phyloP scores from a whole-genome alignment of 164 flowering plant genomes.

The Brasenia schreberi region DNA sequence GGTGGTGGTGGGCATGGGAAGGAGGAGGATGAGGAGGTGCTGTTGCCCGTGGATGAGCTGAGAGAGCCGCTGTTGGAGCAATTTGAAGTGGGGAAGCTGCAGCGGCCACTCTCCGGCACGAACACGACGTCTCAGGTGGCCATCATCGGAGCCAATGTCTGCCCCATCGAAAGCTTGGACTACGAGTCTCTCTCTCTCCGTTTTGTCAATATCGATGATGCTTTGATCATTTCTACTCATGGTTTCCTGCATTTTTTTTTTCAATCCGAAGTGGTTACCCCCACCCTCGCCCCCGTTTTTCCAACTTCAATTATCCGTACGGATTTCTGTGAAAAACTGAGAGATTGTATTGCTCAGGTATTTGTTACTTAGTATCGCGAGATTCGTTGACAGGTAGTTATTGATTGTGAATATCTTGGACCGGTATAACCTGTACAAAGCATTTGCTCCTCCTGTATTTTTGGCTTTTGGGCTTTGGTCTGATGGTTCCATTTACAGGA shows the following conservation, averaged over 20 bases:
- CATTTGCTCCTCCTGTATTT: background rate
- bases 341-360: too few relatives aligned
- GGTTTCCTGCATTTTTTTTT: too few relatives aligned
- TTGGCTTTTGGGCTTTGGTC: background rate
- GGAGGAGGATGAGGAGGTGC: background rate
- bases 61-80: background rate
- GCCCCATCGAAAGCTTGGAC: constrained; percentile 89
- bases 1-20: background rate
- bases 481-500: constrained; percentile 20
- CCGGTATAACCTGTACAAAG: background rate
- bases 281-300: too few relatives aligned
- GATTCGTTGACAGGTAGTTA: too few relatives aligned
- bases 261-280: too few relatives aligned
- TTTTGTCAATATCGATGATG: too few relatives aligned
- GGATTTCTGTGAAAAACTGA: too few relatives aligned
- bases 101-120: background rate
- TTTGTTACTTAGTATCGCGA: too few relatives aligned
- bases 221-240: too few relatives aligned
- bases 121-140: constrained; percentile 74
- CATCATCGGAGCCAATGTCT: constrained; percentile 56
- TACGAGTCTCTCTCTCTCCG: background rate
- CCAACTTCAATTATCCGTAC: too few relatives aligned
- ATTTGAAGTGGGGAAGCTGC: too few relatives aligned
- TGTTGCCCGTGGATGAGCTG: background rate
- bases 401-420: too few relatives aligned